phyloP scores from a whole-genome alignment of 2,329 filamentous ascomycete species.

The Penicillium brevicompactum region DNA sequence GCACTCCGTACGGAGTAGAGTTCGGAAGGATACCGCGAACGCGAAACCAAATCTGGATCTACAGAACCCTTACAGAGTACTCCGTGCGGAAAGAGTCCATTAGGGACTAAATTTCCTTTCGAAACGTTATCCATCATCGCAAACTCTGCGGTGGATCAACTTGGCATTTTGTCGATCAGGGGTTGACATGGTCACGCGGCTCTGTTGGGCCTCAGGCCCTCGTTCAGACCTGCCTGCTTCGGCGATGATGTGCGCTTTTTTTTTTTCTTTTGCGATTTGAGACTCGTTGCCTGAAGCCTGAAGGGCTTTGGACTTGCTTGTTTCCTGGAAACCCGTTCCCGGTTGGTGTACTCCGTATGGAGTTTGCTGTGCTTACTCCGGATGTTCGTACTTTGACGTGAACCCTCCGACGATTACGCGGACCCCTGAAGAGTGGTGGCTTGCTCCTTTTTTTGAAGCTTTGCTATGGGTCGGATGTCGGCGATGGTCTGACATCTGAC shows the following conservation, averaged over 20 bases:
- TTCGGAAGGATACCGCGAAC: background rate
- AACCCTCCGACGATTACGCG: background rate
- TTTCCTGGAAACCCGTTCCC: background rate
- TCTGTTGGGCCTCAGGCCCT: background rate
- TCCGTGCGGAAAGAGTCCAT: background rate
- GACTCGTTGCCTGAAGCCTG: background rate
- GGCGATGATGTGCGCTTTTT: slow-evolving; percentile 1
- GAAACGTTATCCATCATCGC: background rate
- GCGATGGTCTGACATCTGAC: too few relatives aligned
- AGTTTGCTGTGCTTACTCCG: too few relatives aligned
- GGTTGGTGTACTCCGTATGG: background rate
- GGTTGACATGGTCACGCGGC: slow-evolving; percentile 4
- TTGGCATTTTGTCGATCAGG: slow-evolving; percentile 11
- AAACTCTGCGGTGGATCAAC: background rate
- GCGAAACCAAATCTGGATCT: background rate
- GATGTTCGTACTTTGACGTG: background rate
- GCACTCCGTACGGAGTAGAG: background rate
- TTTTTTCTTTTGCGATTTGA: background rate
- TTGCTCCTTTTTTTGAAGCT: background rate
- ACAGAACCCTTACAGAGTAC: background rate
- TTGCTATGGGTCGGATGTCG: too few relatives aligned
- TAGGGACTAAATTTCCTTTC: background rate
- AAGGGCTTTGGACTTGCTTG: background rate
- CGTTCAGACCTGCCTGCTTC: slow-evolving; percentile 7
- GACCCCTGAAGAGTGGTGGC: background rate